Conservation (phyloP, 768 basidiomycete genomes). For the Lyophyllum atratum region DNA sequence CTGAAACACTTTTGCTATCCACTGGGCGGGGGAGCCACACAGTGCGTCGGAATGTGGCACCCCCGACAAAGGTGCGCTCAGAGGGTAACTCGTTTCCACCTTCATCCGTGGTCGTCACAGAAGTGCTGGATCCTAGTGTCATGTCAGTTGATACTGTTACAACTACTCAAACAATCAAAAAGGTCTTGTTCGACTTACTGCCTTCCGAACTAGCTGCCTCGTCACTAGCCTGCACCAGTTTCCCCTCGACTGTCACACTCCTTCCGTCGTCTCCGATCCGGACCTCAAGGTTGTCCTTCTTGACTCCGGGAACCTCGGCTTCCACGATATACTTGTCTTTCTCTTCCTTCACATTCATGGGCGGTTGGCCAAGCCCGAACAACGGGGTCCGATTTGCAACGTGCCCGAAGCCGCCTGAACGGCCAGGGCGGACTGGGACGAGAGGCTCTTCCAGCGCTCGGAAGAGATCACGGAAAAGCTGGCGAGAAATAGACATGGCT, state of each 20-base stretch:
- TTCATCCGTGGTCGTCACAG: conserved; percentile 24
- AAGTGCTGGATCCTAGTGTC: conserved; percentile 17
- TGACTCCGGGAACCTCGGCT: conserved; percentile 78
- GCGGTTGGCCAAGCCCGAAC: conserved; percentile 46
- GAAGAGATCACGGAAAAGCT: conserved; percentile 69
- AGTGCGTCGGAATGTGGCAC: conserved; percentile 63
- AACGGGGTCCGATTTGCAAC: conserved; percentile 23
- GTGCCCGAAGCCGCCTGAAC: conserved; percentile 19
- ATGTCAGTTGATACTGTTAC: background rate
- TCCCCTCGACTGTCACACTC: conserved; percentile 75
- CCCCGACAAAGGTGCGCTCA: conserved; percentile 62
- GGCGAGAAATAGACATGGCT: conserved; percentile 67
- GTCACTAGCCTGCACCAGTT: conserved; percentile 24
- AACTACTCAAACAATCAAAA: background rate
- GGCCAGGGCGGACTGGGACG: conserved; percentile 29
- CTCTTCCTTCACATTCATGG: conserved; percentile 70
- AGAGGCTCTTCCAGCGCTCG: conserved; percentile 77
- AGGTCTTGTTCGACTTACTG: background rate
- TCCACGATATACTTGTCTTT: conserved; percentile 67
- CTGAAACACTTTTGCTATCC: conserved; percentile 56
- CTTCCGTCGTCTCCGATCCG: conserved; percentile 70
- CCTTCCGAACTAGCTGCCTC: conserved; percentile 6
- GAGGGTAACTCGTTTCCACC: conserved; percentile 49
- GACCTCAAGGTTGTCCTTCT: conserved; percentile 74
- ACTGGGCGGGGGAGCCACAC: conserved; percentile 71